Evolutionary conservation across 2,329 filamentous ascomycete species (phyloP).

Genomic region (Fusarium sp.): DNA sequence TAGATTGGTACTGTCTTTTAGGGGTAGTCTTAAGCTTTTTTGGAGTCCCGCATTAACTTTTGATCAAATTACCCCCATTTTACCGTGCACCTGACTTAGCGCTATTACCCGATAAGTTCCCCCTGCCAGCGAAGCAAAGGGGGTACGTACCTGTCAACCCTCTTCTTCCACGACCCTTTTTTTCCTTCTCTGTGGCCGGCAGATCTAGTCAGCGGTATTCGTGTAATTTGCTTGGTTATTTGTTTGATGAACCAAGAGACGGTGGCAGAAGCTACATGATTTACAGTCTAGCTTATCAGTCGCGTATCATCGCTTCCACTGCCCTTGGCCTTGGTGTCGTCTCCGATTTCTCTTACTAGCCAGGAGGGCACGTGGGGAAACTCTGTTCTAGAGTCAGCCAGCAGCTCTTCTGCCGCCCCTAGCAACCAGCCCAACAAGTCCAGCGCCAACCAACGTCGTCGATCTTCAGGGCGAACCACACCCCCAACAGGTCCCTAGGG

Average conservation of each 20-base stretch:
- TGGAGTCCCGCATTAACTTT: slow-evolving; percentile 27
- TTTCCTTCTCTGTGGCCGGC: slow-evolving; percentile 7
- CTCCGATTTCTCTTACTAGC: slow-evolving; percentile 18
- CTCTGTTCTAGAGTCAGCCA: slow-evolving; percentile 29
- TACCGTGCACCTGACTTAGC: slow-evolving; percentile 37
- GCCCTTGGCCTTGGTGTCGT: slow-evolving; percentile 6
- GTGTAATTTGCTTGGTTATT: not conserved
- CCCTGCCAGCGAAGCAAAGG: slow-evolving; percentile 16
- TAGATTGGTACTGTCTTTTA: slow-evolving; percentile 36
- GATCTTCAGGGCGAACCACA: slow-evolving; percentile 36
- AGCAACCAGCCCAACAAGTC: slow-evolving; percentile 29
- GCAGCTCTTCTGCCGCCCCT: slow-evolving; percentile 36
- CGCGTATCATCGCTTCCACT: slow-evolving; percentile 14
- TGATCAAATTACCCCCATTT: slow-evolving; percentile 35
- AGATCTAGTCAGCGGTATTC: slow-evolving; percentile 12
- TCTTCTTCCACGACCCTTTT: slow-evolving; percentile 13
- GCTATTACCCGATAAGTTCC: slow-evolving; percentile 32
- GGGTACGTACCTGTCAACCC: slow-evolving; percentile 20
- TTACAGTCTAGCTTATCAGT: not conserved
- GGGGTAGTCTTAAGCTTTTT: rapidly evolving
- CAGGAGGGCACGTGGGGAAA: slow-evolving; percentile 28
- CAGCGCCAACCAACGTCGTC: slow-evolving; percentile 32
- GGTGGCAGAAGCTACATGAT: not conserved
- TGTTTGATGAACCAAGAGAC: not conserved
- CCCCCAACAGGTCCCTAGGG: slow-evolving; percentile 23